Base-by-base conservation (phyloP, 441 rosid genomes). In the Croton setiger region DNA sequence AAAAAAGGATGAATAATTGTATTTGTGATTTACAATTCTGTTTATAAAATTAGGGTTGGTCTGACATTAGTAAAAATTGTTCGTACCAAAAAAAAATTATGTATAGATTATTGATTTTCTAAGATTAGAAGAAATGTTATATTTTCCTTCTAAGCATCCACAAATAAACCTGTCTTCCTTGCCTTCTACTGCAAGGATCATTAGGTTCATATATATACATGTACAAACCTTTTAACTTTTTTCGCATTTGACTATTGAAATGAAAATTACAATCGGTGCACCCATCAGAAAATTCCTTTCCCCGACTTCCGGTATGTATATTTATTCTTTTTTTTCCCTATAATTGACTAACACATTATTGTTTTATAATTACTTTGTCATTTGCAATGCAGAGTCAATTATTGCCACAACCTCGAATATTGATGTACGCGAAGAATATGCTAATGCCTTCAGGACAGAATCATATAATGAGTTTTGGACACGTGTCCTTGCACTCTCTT, bases 401-500 rank as follows among this genome's bases (percentile, higher is more conserved):
- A 37, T 73, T 0, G 69, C 20, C 13, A 17, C 37, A 8, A 9
- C 41, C 0, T 47, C 69, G 49, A 39, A 36, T 52, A 37, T 85
- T 27, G 96, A 89, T 60, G 83, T 92, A 0, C 82, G 87, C 0
- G 97, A 88, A 74, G 97, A 92, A 71, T 89, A 92, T 60, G 96
- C 94, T 48, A 85, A 88, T 13, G 94, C 97, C 21, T 89, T 89
- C 47, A 74, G 96, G 45, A 92, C 97, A 0, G 92, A 89, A 78
- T 92, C 98, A 7, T 88, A 87, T 83, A 78, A 70, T 33, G 83
- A 87, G 0, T 89, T 92, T 7, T 92, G 94, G 98, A 80, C 87
- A 66, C 92, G 86, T 43, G 91, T 86, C 48, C 55, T 78, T 0
- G 44, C 81, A 0, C 51, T 88, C 23, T 73, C 76, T 4, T 55